These are phyloP conservation scores for Fusarium caatingaense DNA, from an alignment of 2,329 filamentous ascomycete genomes.

Conservation along the genomic window DNA sequence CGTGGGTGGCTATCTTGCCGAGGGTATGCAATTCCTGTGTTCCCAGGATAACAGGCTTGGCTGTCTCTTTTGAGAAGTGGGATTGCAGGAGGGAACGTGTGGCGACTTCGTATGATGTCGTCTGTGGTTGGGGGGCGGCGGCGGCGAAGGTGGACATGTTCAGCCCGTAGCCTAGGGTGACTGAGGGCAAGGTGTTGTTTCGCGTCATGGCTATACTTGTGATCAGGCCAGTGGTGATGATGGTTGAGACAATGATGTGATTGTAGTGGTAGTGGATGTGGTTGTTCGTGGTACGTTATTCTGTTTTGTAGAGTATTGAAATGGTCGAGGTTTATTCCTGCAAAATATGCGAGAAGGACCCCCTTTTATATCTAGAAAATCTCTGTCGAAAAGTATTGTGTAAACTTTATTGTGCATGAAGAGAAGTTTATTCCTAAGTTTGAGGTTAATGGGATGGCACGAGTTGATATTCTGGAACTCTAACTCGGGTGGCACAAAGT, in stretches of 20 bases:
- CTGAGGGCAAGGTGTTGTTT: neutral
- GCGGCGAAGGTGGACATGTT: neutral
- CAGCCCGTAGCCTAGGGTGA: neutral
- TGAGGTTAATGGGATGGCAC: neutral
- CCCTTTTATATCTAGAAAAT: neutral
- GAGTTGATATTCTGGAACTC: neutral
- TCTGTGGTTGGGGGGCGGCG: neutral
- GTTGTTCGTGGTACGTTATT: neutral
- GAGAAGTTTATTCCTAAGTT: neutral
- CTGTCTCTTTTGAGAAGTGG: neutral
- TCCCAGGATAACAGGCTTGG: neutral
- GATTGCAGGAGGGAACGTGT: neutral
- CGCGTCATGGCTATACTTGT: too few species aligned
- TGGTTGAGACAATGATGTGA: too few species aligned
- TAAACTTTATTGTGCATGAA: neutral
- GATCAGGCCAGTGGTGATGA: too few species aligned
- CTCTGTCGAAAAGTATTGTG: neutral
- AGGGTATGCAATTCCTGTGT: neutral
- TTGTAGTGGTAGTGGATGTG: too few species aligned
- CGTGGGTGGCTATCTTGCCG: neutral
- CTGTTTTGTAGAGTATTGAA: neutral
- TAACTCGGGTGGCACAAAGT: neutral
- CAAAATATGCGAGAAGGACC: fast-evolving
- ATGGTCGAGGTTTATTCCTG: fast-evolving
- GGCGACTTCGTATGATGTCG: neutral